Conservation (phyloP, 2,329 filamentous ascomycete species). For the Fonsecaea pedrosoi region DNA sequence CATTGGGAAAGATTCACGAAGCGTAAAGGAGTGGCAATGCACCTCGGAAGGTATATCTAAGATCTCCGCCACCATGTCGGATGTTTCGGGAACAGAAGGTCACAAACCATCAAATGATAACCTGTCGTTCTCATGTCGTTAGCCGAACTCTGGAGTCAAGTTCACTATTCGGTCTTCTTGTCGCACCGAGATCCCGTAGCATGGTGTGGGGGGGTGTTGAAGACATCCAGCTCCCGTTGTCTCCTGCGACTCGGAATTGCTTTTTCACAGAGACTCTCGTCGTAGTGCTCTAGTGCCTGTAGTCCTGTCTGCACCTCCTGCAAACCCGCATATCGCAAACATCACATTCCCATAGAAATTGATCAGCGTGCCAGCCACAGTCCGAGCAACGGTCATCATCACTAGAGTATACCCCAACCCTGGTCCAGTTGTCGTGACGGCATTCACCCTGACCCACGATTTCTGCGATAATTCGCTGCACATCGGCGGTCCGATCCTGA, state of each 20-base stretch:
- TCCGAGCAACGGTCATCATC: slow-evolving; percentile 27
- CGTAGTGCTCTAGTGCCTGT: not conserved
- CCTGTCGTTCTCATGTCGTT: not conserved
- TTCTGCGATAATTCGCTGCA: slow-evolving; percentile 2
- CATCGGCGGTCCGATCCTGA: slow-evolving; percentile 7
- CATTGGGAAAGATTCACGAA: not conserved
- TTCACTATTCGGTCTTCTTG: not conserved
- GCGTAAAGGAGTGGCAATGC: not conserved
- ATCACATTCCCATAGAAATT: slow-evolving; percentile 26
- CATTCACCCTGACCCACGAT: slow-evolving; percentile 12
- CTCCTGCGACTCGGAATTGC: not conserved
- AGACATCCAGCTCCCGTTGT: not conserved
- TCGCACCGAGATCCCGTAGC: not conserved
- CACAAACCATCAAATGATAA: too few species aligned
- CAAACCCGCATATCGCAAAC: slow-evolving; percentile 16
- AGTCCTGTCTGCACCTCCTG: slow-evolving; percentile 4
- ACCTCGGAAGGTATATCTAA: not conserved
- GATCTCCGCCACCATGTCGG: not conserved
- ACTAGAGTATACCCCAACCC: not conserved
- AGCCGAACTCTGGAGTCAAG: not conserved
- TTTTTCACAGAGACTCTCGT: not conserved
- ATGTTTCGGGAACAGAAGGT: not conserved
- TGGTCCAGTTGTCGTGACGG: slow-evolving; percentile 23
- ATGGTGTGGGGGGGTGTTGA: not conserved
- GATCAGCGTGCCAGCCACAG: slow-evolving; percentile 19